phyloP scores from a whole-genome alignment of 352 stramenopile genomes.

The Phytophthora pseudosyringae region DNA sequence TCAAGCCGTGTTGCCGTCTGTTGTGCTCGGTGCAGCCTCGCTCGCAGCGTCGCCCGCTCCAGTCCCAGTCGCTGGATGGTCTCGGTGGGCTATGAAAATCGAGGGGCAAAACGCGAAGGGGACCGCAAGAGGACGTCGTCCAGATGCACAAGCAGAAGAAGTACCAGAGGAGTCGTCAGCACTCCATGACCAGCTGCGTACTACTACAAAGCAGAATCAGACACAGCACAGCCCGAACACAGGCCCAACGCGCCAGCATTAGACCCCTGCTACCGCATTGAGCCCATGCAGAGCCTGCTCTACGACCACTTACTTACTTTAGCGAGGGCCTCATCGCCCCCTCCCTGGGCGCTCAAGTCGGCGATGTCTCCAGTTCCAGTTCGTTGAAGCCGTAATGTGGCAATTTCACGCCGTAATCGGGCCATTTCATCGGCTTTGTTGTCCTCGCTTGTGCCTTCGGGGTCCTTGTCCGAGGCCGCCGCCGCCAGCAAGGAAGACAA shows the following conservation, averaged over 20 bases:
- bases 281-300: constrained; percentile 33
- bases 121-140: constrained; percentile 38
- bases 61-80: constrained; percentile 59
- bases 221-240: constrained; percentile 34
- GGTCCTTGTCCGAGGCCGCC: constrained; percentile 19
- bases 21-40: constrained; percentile 57
- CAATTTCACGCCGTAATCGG: constrained; percentile 48
- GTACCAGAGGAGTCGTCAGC: constrained; percentile 45
- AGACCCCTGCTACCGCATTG: constrained; percentile 38
- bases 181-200: constrained; percentile 45
- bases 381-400: constrained; percentile 33
- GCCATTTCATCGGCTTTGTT: constrained; percentile 51
- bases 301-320: constrained; percentile 50
- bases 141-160: constrained; percentile 42
- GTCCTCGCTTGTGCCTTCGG: constrained; percentile 20
- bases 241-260: constrained; percentile 43
- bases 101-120: constrained; percentile 41
- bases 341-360: constrained; percentile 19
- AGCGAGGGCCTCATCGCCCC: constrained; percentile 40
- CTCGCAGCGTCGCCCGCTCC: constrained; percentile 53
- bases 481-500: constrained; percentile 35
- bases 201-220: constrained; percentile 41
- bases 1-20: constrained; percentile 65
- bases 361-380: constrained; percentile 22
- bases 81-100: constrained; percentile 44